These are phyloP conservation scores for Aspergillus cejpii DNA, from an alignment of 2,329 filamentous ascomycete species.

Conservation along the genomic window DNA sequence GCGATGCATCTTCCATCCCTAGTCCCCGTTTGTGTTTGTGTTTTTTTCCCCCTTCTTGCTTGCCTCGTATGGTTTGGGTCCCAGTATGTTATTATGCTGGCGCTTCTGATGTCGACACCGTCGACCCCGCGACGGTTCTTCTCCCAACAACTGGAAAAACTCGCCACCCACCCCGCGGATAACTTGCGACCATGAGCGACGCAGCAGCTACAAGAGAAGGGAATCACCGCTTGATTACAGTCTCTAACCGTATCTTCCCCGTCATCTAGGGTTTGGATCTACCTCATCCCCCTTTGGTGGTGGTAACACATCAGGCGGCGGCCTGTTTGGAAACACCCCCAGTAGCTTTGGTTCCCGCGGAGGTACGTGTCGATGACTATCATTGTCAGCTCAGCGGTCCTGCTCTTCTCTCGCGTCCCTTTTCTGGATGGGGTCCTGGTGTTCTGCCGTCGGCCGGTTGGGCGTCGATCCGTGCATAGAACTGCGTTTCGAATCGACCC, in stretches of 20 bases:
- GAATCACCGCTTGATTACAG: conserved; percentile 29
- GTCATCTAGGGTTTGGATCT: conserved; percentile 39
- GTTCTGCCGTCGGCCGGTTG: neutral
- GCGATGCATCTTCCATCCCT: neutral
- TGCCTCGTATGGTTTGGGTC: conserved; percentile 1
- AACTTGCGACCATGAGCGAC: conserved; percentile 24
- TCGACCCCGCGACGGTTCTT: conserved; percentile 22
- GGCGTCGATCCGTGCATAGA: neutral
- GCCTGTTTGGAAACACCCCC: conserved; percentile 33
- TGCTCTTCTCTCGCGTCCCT: conserved; percentile 12
- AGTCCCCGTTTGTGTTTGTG: conserved; percentile 2
- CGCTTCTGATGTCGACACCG: conserved; percentile 28
- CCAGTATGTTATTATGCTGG: conserved; percentile 9
- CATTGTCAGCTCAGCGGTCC: conserved; percentile 23
- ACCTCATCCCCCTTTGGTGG: conserved; percentile 35
- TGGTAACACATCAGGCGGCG: conserved; percentile 27
- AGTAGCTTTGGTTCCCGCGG: conserved; percentile 39
- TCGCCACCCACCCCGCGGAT: conserved; percentile 18
- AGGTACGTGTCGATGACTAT: conserved; percentile 34
- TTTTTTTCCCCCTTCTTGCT: conserved; percentile 6
- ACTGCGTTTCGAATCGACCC: neutral
- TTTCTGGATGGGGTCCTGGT: conserved; percentile 7
- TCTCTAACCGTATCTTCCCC: conserved; percentile 36
- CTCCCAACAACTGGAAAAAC: conserved; percentile 19
- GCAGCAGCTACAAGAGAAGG: conserved; percentile 26